These are phyloP conservation scores for Anastatica hierochuntica DNA, from an alignment of 345 rosid genomes.

Conservation along the genomic window DNA sequence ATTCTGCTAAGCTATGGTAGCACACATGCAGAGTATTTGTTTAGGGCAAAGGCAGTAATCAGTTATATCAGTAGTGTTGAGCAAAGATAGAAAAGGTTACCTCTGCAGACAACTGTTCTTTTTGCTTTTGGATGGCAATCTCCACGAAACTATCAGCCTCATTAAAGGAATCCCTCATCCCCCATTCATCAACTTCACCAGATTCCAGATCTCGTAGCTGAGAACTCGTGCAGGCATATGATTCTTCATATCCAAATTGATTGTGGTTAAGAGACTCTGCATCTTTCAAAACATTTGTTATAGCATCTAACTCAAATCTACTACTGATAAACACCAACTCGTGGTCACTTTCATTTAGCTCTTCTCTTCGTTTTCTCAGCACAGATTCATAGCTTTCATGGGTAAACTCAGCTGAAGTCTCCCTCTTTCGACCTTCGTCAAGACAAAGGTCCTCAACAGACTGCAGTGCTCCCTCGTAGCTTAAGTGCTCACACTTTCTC, in stretches of 20 bases:
- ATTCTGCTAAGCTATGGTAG: conserved; percentile 68
- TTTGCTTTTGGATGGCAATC: conserved; percentile 68
- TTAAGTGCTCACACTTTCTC: conserved; percentile 67
- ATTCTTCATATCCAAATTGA: conserved; percentile 64
- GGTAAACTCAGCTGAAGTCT: conserved; percentile 39
- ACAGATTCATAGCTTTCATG: conserved; percentile 52
- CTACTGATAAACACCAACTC: conserved; percentile 34
- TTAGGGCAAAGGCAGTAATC: not conserved
- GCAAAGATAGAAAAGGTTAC: conserved; percentile 31
- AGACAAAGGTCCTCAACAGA: conserved; percentile 69
- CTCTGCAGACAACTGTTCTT: conserved; percentile 71
- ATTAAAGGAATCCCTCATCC: conserved; percentile 55
- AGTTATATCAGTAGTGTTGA: not conserved
- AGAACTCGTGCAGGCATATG: conserved; percentile 47
- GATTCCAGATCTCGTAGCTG: conserved; percentile 80
- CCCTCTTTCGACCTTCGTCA: conserved; percentile 79
- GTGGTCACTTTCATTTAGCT: conserved; percentile 45
- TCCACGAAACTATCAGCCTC: conserved; percentile 72
- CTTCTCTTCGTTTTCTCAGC: conserved; percentile 63
- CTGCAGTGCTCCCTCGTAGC: conserved; percentile 82
- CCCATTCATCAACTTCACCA: conserved; percentile 70
- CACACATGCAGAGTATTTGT: conserved; percentile 11
- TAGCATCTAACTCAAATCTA: conserved; percentile 64
- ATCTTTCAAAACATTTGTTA: conserved; percentile 65
- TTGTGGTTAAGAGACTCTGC: conserved; percentile 59